Evolutionary conservation across 768 basidiomycete species (phyloP).

Genomic region (Russula sp.): DNA sequence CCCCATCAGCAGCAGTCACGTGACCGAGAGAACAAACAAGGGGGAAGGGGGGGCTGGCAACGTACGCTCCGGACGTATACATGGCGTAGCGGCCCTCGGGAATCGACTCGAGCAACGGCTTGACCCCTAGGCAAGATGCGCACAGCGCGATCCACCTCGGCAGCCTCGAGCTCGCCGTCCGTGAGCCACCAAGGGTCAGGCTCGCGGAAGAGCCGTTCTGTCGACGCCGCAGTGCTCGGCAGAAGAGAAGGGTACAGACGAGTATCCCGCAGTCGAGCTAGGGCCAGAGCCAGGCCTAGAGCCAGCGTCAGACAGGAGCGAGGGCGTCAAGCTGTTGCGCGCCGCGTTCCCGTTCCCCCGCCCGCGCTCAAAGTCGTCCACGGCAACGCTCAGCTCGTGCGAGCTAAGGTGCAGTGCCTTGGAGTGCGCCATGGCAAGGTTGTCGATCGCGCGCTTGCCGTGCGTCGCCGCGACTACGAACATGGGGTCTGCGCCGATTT

Average conservation of each 20-base stretch:
- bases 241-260: conserved; percentile 35
- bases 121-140: conserved; percentile 66
- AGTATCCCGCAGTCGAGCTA: conserved; percentile 35
- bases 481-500: conserved; percentile 60
- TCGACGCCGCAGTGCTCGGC: neutral
- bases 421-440: conserved; percentile 44
- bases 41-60: too few species aligned
- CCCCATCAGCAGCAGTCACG: too few species aligned
- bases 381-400: conserved; percentile 52
- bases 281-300: conserved; percentile 27
- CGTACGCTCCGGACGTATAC: conserved; percentile 66
- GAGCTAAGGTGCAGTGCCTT: conserved; percentile 46
- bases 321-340: conserved; percentile 30
- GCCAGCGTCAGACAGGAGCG: conserved; percentile 29
- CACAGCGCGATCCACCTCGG: conserved; percentile 53
- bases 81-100: conserved; percentile 63
- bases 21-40: too few species aligned
- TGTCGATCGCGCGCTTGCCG: conserved; percentile 71
- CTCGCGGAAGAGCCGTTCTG: neutral
- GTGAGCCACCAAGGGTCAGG: neutral
- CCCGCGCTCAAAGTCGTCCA: conserved; percentile 51
- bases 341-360: conserved; percentile 36
- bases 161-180: conserved; percentile 38
- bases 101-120: conserved; percentile 54
- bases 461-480: conserved; percentile 71